Conservation (phyloP, 2,329 filamentous ascomycete species). For the Ophiocordyceps sinensis region DNA sequence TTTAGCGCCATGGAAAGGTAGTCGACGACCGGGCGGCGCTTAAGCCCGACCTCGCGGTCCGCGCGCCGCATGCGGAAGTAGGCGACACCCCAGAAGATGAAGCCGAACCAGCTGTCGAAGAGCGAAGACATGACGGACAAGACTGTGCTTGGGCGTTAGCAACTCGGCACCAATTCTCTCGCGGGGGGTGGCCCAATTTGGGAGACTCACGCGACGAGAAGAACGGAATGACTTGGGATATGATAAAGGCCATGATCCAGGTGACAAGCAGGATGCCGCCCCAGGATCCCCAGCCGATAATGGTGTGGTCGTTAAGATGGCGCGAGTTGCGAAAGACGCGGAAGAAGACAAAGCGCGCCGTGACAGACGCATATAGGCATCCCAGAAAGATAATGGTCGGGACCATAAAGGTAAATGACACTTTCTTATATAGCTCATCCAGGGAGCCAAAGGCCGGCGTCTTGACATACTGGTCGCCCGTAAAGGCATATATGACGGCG, state of each 20-base stretch:
- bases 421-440: constrained; percentile 67
- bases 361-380: constrained; percentile 80
- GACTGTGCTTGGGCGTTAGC: constrained; percentile 20
- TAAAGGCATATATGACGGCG: constrained; percentile 70
- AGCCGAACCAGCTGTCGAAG: constrained; percentile 87
- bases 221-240: constrained; percentile 87
- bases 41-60: constrained; percentile 39
- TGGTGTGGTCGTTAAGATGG: constrained; percentile 69
- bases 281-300: constrained; percentile 72
- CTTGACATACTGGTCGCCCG: constrained; percentile 79
- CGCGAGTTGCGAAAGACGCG: constrained; percentile 65
- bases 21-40: constrained; percentile 34
- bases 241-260: constrained; percentile 85
- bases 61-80: constrained; percentile 63
- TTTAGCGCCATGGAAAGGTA: constrained; percentile 50
- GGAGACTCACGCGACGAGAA: constrained; percentile 54
- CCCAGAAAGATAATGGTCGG: constrained; percentile 88
- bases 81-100: constrained; percentile 85
- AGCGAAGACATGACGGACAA: constrained; percentile 71
- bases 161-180: background rate
- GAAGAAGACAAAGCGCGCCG: constrained; percentile 84
- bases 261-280: constrained; percentile 50
- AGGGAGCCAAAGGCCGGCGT: constrained; percentile 78
- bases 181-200: background rate
- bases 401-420: constrained; percentile 89